Evolutionary conservation across 2,329 filamentous ascomycete genomes (phyloP), one percentile per base, ranked within the genome.

Genomic region (Monosporascus sp.): DNA sequence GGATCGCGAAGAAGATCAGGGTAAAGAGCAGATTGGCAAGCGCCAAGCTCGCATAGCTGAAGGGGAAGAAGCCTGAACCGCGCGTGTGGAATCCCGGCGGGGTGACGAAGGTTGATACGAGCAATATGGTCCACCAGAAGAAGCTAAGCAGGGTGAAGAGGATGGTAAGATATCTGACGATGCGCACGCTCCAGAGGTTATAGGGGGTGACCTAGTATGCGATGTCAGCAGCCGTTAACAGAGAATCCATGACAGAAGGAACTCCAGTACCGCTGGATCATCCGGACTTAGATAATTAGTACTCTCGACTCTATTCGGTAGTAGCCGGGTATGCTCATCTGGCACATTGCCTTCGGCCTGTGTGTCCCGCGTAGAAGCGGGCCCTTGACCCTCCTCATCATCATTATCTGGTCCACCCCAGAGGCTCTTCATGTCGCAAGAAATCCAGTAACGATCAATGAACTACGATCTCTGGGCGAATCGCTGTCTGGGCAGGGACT

Each of bases 11-110:
- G 78, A 97, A 99, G 7, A 97, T 70, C 24, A 97, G 79, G 2
- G 85, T 83, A 48, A 91, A 84, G 5, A 90, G 69, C 41, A 97
- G 77, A 50, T 91, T 89, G 11, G 86, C 83, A 27, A 90, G 73
- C 1, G 92, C 86, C 55, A 97, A 70, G 49, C 85, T 90, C 5
- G 90, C 85, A 70, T 89, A 97, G 57, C 86, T 82, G 66, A 96
- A 95, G 53, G 90, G 83, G 68, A 90, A 90, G 80, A 96, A 99
- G 39, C 89, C 90, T n/a, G 91, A 94, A 5, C 94, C 94, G 50
- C 90, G 84, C 9, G 85, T 88, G 67, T 94, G 84, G 68, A 97
- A 85, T 47, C 87, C 86, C 1, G 93, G 93, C 15, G 91, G 91
- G 50, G 89, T 96, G 60, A 95, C 85, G 72, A 99, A 99, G 59